These are phyloP conservation scores for Marchantia polymorpha DNA, from an alignment of 225 moss, liverwort and hornwort genomes.

Conservation along the genomic window DNA sequence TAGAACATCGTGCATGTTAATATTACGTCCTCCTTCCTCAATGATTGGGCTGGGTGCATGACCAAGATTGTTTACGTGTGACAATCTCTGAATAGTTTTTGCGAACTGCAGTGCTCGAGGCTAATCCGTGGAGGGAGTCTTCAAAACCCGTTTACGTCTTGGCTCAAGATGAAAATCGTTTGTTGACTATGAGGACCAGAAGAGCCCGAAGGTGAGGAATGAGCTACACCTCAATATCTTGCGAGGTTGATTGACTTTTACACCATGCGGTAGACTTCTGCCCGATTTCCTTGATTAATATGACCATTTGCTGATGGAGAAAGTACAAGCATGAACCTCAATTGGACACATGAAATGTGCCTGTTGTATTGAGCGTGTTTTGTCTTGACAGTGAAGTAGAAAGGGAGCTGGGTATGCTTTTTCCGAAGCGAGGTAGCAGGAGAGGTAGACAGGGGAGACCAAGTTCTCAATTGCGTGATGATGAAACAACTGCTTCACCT, in stretches of 20 bases:
- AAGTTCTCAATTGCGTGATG: conserved; percentile 34
- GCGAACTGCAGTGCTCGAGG: conserved; percentile 34
- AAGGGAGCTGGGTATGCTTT: conserved; percentile 41
- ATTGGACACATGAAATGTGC: no score
- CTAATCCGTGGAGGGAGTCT: conserved; percentile 54
- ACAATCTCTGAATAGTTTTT: not conserved
- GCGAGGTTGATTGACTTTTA: no score
- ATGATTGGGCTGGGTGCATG: no score
- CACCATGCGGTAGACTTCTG: no score
- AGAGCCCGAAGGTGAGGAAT: conserved; percentile 34
- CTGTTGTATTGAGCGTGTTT: not conserved
- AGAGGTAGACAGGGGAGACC: conserved; percentile 37
- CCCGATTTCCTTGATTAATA: no score
- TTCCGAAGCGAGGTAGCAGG: conserved; percentile 49
- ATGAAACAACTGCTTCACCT: conserved; percentile 18
- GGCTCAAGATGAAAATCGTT: conserved; percentile 47
- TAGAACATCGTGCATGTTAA: no score
- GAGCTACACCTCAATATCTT: not conserved
- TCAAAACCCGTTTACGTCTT: conserved; percentile 52
- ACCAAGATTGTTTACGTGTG: no score
- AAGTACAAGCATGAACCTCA: no score
- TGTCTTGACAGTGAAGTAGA: conserved; percentile 44
- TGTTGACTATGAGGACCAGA: conserved; percentile 52
- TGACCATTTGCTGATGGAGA: no score
- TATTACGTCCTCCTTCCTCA: no score